Percentiles rank a stretch among this genome's conserved stretches.
Conservation (phyloP, 1,284 basidiomycete species). For the Moniliophthora roreri region DNA sequence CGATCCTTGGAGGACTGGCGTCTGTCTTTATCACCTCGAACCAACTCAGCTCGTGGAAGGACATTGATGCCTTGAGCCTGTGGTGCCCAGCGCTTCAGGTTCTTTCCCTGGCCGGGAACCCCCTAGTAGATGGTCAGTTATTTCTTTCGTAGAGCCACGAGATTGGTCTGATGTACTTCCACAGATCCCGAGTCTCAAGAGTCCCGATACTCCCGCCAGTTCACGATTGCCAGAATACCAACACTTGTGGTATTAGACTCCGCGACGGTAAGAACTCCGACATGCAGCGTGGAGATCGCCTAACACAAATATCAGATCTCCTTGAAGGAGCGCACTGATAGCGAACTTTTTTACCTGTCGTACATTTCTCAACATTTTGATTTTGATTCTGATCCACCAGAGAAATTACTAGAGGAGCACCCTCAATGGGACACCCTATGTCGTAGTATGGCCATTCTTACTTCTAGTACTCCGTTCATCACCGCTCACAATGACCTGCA, state of each 20-base stretch:
- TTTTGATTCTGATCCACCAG: constrained; percentile 27
- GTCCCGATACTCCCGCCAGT: constrained; percentile 53
- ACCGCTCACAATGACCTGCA: constrained; percentile 26
- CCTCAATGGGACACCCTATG: constrained; percentile 67
- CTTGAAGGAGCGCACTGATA: constrained; percentile 75
- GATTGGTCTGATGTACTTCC: constrained; percentile 15
- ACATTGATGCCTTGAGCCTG: constrained; percentile 65
- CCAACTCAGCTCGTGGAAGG: constrained; percentile 58
- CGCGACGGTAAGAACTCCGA: constrained; percentile 47
- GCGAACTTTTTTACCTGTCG: constrained; percentile 84
- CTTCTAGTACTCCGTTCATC: constrained; percentile 9
- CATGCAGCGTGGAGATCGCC: neutral
- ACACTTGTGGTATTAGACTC: constrained; percentile 69
- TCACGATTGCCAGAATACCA: constrained; percentile 74
- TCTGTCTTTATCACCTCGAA: constrained; percentile 72
- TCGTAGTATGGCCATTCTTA: constrained; percentile 46
- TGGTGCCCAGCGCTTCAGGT: constrained; percentile 68
- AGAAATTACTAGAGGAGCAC: constrained; percentile 47
- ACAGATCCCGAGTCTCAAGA: neutral
- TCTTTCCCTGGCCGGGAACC: constrained; percentile 61
- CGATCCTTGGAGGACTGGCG: constrained; percentile 37
- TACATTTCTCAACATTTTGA: constrained; percentile 47
- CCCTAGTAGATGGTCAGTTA: constrained; percentile 53
- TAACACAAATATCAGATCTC: constrained; percentile 51
- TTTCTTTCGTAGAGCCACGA: constrained; percentile 13